Base-by-base conservation (phyloP, 2,329 filamentous ascomycete species). In the Stagonosporopsis cucurbitacearum region DNA sequence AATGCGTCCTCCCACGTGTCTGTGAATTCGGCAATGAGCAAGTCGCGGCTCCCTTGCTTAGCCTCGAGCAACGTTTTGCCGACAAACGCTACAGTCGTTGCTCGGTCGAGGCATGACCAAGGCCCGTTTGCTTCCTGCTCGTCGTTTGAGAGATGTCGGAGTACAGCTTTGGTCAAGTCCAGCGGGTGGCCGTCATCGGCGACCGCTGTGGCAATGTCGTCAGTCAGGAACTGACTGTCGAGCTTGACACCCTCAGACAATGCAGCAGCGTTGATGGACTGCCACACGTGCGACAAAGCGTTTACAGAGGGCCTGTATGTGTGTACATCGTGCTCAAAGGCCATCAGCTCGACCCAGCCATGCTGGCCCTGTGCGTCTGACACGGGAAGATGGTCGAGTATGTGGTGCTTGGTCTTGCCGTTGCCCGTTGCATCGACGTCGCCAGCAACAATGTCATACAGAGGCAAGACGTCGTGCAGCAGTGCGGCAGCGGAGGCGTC, bases 351-450 rank as follows among this genome's bases (percentile, higher is more conserved):
- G 33, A 64, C 67, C 82, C 83, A 86, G 2, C 71, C 81, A 8
- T 59, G 57, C 54, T 81, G 75, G 59, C 82, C 86, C 64, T 86
- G 79, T 6, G 66, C 76, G 15, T 78, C 64, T 17, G 83, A 85
- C 19, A 85, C 69, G 2, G 84, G 84, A 4, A 85, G 75, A 64
- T 85, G 74, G 9, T 69, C 69, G 58, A 84, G 82, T 2, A 85
- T 54, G 35, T 67, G 57, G 5, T 69, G 63, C 56, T 79, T 79
- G 25, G 70, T 69, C 23, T 56, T 59, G 47, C 66, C 63, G 45
- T 71, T 70, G 68, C 66, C 42, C 7, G 54, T 62, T 11, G 71
- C 65, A 48, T 72, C 64, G 5, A 69, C 64, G 2, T 69, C 66
- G 7, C 65, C 62, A 32, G 60, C 62, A n/a, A 68, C 58, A 15